Evolutionary conservation across 2,329 filamentous ascomycete species (phyloP).

Genomic region (Trichophaea hybrida): DNA sequence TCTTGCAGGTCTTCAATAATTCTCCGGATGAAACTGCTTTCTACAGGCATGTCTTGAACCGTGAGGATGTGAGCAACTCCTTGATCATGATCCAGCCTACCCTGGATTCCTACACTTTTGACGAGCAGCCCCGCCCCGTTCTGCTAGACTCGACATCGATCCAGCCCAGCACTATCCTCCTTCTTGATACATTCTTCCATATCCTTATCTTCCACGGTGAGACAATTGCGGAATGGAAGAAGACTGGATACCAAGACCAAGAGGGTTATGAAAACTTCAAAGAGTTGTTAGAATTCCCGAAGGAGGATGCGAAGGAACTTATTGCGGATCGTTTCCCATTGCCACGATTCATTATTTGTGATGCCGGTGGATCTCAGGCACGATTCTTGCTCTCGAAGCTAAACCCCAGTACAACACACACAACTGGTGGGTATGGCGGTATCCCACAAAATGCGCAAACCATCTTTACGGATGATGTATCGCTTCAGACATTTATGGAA

Average conservation of each 20-base stretch:
- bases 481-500: constrained; percentile 97
- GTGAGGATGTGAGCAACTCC: constrained; percentile 93
- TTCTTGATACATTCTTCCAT: constrained; percentile 98
- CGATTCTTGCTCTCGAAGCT: constrained; percentile 92
- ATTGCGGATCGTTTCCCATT: constrained; percentile 97
- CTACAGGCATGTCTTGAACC: constrained; percentile 89
- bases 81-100: constrained; percentile 98
- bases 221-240: constrained; percentile 94
- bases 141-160: constrained; percentile 92
- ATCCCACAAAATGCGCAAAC: constrained; percentile 85
- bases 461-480: constrained; percentile 98
- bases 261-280: constrained; percentile 97
- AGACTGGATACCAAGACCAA: constrained; percentile 94
- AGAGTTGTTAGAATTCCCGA: constrained; percentile 72
- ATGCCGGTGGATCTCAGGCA: constrained; percentile 94
- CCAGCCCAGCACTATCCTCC: constrained; percentile 79
- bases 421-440: constrained; percentile 79
- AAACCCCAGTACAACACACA: constrained; percentile 94
- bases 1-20: constrained; percentile 98
- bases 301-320: constrained; percentile 92
- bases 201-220: constrained; percentile 98
- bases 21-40: constrained; percentile 99
- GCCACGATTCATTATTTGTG: constrained; percentile 94
- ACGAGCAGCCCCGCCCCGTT: constrained; percentile 86
- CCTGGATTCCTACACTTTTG: constrained; percentile 90